Conservation (phyloP, 176 grass and related monocot genomes). For the Canna indica region DNA sequence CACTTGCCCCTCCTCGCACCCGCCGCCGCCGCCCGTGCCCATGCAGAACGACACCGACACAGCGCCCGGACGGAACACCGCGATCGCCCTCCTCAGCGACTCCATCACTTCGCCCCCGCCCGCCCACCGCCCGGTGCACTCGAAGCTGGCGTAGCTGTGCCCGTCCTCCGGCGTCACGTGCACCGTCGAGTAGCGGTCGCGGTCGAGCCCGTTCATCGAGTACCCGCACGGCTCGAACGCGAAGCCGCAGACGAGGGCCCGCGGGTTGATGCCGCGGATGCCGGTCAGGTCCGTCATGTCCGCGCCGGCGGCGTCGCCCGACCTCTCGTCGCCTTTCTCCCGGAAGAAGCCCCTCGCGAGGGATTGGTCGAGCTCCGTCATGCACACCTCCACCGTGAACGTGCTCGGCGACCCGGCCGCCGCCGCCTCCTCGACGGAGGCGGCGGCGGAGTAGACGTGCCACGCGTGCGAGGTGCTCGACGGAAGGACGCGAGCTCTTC, state of each 20-base stretch:
- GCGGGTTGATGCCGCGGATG: conserved; percentile 22
- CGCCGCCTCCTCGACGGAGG: no score
- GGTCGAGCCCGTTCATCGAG: conserved; percentile 38
- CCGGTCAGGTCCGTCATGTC: conserved; percentile 25
- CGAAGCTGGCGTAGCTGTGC: conserved; percentile 46
- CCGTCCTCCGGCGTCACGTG: conserved; percentile 45
- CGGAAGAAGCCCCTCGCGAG: conserved; percentile 11
- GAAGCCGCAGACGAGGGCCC: conserved; percentile 24
- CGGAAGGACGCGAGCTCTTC: conserved; percentile 13
- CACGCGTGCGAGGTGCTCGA: conserved; percentile 3
- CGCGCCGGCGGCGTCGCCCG: conserved; percentile 18
- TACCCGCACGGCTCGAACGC: conserved; percentile 40
- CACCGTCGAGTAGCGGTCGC: conserved; percentile 32
- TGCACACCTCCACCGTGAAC: conserved; percentile 29
- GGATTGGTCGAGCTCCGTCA: conserved; percentile 32
- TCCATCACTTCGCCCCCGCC: not conserved
- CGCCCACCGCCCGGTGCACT: conserved; percentile 14
- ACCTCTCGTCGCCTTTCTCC: conserved; percentile 14
- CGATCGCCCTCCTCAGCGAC: not conserved
- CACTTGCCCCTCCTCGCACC: not conserved
- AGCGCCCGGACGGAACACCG: conserved; percentile 1
- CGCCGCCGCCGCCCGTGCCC: not conserved
- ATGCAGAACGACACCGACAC: no score
- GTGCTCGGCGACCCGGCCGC: not conserved
- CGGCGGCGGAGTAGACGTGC: conserved; percentile 30